These are phyloP conservation scores for Lentinula guzmanii DNA, from an alignment of 768 basidiomycete genomes.

Conservation along the genomic window DNA sequence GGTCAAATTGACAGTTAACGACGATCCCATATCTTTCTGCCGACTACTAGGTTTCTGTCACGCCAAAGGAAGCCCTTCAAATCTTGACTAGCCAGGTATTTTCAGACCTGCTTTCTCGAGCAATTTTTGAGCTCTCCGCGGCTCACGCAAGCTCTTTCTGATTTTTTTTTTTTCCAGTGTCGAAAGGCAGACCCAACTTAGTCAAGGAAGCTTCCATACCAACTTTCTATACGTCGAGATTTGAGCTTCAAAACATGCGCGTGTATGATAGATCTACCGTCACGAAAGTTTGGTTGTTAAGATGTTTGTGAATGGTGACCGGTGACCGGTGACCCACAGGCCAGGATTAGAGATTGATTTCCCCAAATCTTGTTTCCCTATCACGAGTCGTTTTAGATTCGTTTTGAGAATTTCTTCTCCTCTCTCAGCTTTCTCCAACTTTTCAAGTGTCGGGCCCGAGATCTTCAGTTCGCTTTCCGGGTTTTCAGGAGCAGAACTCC, in stretches of 20 bases:
- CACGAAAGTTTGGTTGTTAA: neutral
- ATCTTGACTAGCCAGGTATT: neutral
- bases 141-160: neutral
- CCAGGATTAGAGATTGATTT: neutral
- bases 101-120: neutral
- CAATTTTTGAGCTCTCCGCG: neutral
- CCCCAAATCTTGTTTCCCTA: neutral
- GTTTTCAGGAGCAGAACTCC: neutral
- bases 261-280: neutral
- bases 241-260: neutral
- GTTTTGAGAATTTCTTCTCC: neutral
- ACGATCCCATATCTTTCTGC: conserved; percentile 24
- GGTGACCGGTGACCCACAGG: neutral
- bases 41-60: conserved; percentile 40
- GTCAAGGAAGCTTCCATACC: neutral
- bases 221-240: neutral
- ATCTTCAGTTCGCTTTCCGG: neutral
- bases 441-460: neutral
- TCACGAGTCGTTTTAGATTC: neutral
- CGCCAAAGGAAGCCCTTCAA: conserved; percentile 30
- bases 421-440: neutral
- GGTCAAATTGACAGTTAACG: conserved; percentile 15
- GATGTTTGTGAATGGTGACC: neutral
- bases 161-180: neutral
- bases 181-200: neutral